phyloP scores from a whole-genome alignment of 768 basidiomycete genomes.

The Dentipellis sp. region DNA sequence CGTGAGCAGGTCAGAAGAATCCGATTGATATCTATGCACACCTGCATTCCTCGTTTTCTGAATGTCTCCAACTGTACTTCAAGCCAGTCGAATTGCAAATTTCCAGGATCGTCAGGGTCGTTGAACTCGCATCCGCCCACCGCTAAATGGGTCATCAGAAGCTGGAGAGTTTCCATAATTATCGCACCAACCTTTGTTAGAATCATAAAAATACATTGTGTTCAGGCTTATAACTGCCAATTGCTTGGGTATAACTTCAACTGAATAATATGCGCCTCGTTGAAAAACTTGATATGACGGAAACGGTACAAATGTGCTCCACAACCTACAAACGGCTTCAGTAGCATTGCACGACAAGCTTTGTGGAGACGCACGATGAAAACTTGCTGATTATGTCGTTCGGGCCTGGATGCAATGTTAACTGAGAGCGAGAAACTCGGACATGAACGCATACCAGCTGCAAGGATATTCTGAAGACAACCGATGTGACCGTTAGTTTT shows the following conservation, averaged over 20 bases:
- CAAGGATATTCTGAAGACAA: slow-evolving; percentile 48
- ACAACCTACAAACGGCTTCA: slow-evolving; percentile 41
- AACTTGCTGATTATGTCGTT: slow-evolving; percentile 63
- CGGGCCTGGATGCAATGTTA: slow-evolving; percentile 34
- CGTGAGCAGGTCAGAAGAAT: slow-evolving; percentile 9
- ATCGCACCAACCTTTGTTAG: slow-evolving; percentile 59
- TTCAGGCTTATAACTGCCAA: slow-evolving; percentile 80
- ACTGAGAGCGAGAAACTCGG: not conserved
- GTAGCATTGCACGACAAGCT: not conserved
- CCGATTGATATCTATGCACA: slow-evolving; percentile 20
- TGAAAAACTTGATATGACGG: slow-evolving; percentile 74
- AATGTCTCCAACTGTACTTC: slow-evolving; percentile 72
- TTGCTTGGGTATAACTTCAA: slow-evolving; percentile 68
- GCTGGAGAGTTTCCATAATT: not conserved
- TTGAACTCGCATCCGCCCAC: slow-evolving; percentile 64
- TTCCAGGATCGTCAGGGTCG: slow-evolving; percentile 73
- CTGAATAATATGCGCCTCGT: slow-evolving; percentile 77
- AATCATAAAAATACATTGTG: slow-evolving; percentile 87
- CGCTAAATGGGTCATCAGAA: slow-evolving; percentile 31
- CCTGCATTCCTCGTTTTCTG: slow-evolving; percentile 66
- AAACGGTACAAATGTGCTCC: slow-evolving; percentile 75
- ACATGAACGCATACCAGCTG: slow-evolving; percentile 35
- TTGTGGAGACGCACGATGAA: slow-evolving; percentile 41
- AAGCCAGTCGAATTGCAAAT: slow-evolving; percentile 83
- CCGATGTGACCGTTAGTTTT: slow-evolving; percentile 4